Conservation (phyloP, 768 basidiomycete species). For the Termitomyces sp. region DNA sequence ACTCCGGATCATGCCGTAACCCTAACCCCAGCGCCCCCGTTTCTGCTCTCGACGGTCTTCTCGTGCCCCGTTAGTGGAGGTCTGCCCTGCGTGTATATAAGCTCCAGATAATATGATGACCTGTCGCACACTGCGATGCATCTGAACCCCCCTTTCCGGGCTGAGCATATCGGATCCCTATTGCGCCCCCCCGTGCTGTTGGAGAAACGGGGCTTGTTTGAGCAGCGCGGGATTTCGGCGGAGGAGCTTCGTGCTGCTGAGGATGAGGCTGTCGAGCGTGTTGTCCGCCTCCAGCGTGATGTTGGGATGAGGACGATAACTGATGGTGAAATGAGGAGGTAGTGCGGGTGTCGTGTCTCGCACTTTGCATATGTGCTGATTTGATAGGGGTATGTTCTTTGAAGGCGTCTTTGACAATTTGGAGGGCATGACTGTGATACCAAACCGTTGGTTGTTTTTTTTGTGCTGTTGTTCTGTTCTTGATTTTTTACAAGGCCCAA, state of each 20-base stretch:
- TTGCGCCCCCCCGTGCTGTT: conserved; percentile 48
- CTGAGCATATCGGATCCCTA: conserved; percentile 61
- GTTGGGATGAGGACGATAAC: conserved; percentile 56
- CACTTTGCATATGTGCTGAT: background rate
- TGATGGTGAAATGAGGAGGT: conserved; percentile 53
- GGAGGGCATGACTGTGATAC: conserved; percentile 54
- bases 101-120: too few species aligned
- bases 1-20: conserved; percentile 30
- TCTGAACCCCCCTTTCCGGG: conserved; percentile 37
- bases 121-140: conserved; percentile 14
- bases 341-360: background rate
- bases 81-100: too few species aligned
- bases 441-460: conserved; percentile 32
- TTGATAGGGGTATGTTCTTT: conserved; percentile 47
- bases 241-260: conserved; percentile 44
- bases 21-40: conserved; percentile 23
- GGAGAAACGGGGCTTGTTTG: conserved; percentile 38
- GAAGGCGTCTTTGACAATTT: conserved; percentile 66
- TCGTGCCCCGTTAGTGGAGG: too few species aligned
- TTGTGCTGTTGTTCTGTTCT: background rate
- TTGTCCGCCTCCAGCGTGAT: conserved; percentile 49
- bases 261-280: conserved; percentile 48
- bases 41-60: background rate
- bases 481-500: conserved; percentile 29
- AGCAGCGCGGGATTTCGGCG: conserved; percentile 32